Evolutionary conservation across 306 rosid genomes (phyloP).

Genomic region (Clitoria ternatea): DNA sequence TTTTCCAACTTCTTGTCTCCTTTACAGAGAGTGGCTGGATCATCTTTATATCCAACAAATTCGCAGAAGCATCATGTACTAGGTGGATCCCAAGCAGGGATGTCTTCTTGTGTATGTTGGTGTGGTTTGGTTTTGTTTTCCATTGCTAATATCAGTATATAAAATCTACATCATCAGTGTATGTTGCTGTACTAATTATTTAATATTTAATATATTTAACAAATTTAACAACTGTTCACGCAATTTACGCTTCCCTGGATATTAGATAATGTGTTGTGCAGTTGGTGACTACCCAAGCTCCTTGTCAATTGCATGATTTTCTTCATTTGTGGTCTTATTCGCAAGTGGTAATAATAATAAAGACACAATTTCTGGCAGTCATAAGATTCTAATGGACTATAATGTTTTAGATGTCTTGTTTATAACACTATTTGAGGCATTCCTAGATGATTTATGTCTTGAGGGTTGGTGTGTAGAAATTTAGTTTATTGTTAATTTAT

Average conservation of each 20-base stretch:
- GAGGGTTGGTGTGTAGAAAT: background rate
- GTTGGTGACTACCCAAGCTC: background rate
- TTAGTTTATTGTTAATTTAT: background rate
- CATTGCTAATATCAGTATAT: background rate
- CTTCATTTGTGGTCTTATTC: background rate
- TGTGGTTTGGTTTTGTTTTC: constrained; percentile 4
- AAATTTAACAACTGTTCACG: background rate
- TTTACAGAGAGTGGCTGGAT: constrained; percentile 25
- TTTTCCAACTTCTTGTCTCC: background rate
- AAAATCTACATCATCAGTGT: background rate
- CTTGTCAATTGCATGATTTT: background rate
- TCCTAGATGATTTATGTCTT: background rate
- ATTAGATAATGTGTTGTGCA: background rate
- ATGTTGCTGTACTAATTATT: background rate
- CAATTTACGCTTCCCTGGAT: background rate
- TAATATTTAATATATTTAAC: background rate
- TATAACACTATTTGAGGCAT: background rate
- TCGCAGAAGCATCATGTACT: constrained; percentile 18
- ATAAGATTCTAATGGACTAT: background rate
- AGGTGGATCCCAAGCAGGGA: constrained; percentile 20
- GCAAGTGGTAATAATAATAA: background rate
- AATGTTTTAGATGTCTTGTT: background rate
- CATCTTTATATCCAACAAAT: constrained; percentile 20
- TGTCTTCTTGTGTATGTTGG: constrained; percentile 46
- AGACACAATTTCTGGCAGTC: background rate